phyloP scores from a whole-genome alignment of 2,329 filamentous ascomycete genomes.

The Biscogniauxia marginata region DNA sequence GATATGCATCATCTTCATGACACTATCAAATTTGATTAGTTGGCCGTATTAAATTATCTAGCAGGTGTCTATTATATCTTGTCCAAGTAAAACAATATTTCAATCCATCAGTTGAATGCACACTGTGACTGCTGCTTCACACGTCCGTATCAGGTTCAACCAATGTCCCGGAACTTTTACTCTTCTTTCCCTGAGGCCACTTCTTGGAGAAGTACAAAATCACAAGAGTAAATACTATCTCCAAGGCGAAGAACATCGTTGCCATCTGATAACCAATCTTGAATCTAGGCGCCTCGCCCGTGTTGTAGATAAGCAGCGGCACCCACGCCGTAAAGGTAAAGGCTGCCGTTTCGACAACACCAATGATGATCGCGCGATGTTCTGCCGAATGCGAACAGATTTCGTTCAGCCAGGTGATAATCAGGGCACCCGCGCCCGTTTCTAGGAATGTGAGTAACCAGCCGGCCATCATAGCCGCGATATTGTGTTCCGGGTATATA shows the following conservation, averaged over 20 bases:
- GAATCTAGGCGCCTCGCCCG: constrained; percentile 39
- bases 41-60: too few species aligned
- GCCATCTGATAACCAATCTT: constrained; percentile 35
- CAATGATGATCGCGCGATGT: constrained; percentile 48
- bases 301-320: constrained; percentile 38
- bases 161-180: neutral
- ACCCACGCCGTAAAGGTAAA: constrained; percentile 47
- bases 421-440: constrained; percentile 33
- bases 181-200: constrained; percentile 7
- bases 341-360: constrained; percentile 45
- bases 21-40: too few species aligned
- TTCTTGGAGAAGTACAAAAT: constrained; percentile 13
- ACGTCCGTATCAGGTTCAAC: neutral
- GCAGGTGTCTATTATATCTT: too few species aligned
- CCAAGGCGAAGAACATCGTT: constrained; percentile 16
- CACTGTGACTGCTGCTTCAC: too few species aligned
- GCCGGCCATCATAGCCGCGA: constrained; percentile 35
- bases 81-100: too few species aligned
- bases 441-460: constrained; percentile 38
- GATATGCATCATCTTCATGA: too few species aligned
- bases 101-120: too few species aligned
- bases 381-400: constrained; percentile 45
- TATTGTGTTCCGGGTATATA: constrained; percentile 35
- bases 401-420: constrained; percentile 49
- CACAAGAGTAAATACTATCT: constrained; percentile 14